These are phyloP conservation scores for Inga laurina DNA, from an alignment of 306 rosid genomes.

Conservation along the genomic window DNA sequence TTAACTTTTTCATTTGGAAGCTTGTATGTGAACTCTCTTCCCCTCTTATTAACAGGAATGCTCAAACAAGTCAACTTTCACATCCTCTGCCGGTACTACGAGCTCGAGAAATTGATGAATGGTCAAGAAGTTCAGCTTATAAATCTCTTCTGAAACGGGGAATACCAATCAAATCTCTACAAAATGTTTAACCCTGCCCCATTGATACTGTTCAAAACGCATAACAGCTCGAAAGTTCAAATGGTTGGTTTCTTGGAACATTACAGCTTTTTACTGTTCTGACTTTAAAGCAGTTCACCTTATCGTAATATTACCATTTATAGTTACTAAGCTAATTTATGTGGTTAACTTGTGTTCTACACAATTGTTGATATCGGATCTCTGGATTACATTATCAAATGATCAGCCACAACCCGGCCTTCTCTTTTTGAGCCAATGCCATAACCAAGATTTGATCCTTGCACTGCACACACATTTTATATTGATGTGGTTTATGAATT, in stretches of 20 bases:
- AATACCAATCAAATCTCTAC: conserved; percentile 33
- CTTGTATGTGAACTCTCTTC: not conserved
- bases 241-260: conserved; percentile 32
- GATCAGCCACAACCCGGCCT: not conserved
- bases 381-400: conserved; percentile 17
- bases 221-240: conserved; percentile 23
- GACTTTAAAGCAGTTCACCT: conserved; percentile 14
- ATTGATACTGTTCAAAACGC: conserved; percentile 28
- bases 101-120: conserved; percentile 94
- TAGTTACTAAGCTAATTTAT: not conserved
- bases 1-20: conserved; percentile 16
- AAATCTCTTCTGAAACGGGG: conserved; percentile 66
- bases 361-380: not conserved
- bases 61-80: conserved; percentile 92
- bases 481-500: conserved; percentile 18
- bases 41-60: conserved; percentile 57
- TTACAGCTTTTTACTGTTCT: conserved; percentile 23
- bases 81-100: conserved; percentile 94
- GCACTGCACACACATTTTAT: conserved; percentile 12
- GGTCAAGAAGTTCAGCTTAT: conserved; percentile 82
- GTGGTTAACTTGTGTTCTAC: not conserved
- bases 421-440: not conserved
- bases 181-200: conserved; percentile 36
- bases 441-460: conserved; percentile 6
- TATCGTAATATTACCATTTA: not conserved